Base-by-base conservation (phyloP, 1,139 yeast genomes). In the Petasospora rhodanensis region DNA sequence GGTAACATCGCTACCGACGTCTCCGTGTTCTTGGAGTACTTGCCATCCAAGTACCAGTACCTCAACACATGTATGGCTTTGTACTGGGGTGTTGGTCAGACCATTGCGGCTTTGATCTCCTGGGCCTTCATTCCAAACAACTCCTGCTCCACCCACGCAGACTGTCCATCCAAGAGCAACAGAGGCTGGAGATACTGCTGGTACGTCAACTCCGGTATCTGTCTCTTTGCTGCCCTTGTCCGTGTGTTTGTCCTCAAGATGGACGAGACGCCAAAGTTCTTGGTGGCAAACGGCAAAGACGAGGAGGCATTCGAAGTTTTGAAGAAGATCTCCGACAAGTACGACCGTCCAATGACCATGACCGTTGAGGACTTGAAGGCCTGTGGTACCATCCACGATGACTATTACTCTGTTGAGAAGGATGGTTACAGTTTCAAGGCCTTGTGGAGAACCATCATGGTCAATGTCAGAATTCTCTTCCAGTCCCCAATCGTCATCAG, bases 1-100 rank as follows among this genome's bases (percentile, higher is more conserved):
- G 82, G 83, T 38, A 76, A 77, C 48, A 59, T 76, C 38, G 79
- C 74, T 3, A 59, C 76, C 23, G 83, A 77, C 54, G 73, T 77
- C 18, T 67, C 79, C 34, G 74, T 75, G 6, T 74, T 76, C 45
- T 56, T 77, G 36, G 83, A 77, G 49, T 74, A 65, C 43, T 55
- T 76, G 37, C 82, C 83, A 2, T 60, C 60, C 37, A 67, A 62
- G 29, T 54, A 68, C 40, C 75, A 70, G 47, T 70, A 64, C 61
- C 50, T 73, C 33, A 62, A 68, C 34, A 70, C 76, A 0, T 57
- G 67, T 18, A 62, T 71, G 59, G 77, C 78, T 6, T 54, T 62
- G 10, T 71, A 65, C 56, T 72, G 77, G 77, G 73, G 73, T 34
- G 54, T 71, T 35, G 76, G 77, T 26, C 76, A 70, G 51, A 66